Evolutionary conservation across 225 moss, liverwort and hornwort species (phyloP), one percentile per base, ranked within the genome.

Genomic region (Pseudisothecium myosuroides): DNA sequence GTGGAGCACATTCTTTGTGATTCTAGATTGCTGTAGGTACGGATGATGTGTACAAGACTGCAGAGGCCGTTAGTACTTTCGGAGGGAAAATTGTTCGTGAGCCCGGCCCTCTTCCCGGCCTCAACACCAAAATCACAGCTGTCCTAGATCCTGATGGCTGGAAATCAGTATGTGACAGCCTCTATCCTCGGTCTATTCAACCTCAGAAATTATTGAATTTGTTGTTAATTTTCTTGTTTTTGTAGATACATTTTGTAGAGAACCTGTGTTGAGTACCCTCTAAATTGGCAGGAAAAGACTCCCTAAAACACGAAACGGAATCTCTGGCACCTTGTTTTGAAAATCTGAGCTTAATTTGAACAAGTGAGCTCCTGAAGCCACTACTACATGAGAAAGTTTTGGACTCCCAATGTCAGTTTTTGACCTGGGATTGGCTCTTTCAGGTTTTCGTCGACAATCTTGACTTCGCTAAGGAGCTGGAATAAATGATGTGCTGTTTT

Each of bases 11-110:
- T 86, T 55, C 83, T 86, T 88, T 14, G 89, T 86, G 80, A 55
- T 86, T 86, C 80, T 88, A 98, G 97, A 95, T 99, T 89, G 99
- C 99, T 56, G 43, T 99, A 62, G 97, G 99, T 74, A 99, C 99
- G 77, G 94, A 97, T 85, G 97, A 99, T 86, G 99, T 99, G 32
- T 99, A 99, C 86, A 97, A 97, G 96, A 97, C 97, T 79, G 99
- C 99, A 66, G 95, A 96, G 84, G 96, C 95, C 17, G 80, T 97
- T 8, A 88, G 85, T 86, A 80, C 85, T 34, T 96, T 91, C 36
- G 99, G 99, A 83, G 99, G 99, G 13, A 94, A 94, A 87, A 87
- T 99, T 36, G 88, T 89, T 36, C 96, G 96, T 43, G 99, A 97
- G 91, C 96, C 99, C 21, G 99, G 99, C 47, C 95, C 99, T 85